Evolutionary conservation across 2,329 filamentous ascomycete genomes (phyloP), one percentile per base, ranked within the genome.

Genomic region (Colletotrichum liaoningense): DNA sequence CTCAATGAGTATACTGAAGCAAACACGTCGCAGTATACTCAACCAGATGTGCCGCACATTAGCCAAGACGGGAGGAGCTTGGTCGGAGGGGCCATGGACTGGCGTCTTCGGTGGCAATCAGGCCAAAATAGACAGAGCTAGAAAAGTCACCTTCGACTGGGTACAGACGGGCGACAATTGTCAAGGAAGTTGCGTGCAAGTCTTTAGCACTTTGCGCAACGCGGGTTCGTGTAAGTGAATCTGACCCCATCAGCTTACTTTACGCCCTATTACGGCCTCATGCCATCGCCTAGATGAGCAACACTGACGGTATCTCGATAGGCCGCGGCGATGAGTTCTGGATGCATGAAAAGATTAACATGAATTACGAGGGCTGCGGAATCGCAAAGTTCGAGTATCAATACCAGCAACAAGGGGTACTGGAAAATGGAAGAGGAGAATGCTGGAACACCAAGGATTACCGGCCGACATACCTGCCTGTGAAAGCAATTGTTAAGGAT

Each of bases 281-380:
- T 9, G 6, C 42, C 42, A 26, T 9, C 42, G 24, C 16, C 24
- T 12, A 16, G 16, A 19, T 19, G 12, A 11, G 14, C 49, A 69
- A 22, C 6, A 49, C 42, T 49, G 42, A 49, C 19, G 19, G 42
- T 49, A 19, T 9, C 19, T 49, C 42, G 19, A n/a, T 49, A 49
- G 69, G 69, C 22, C 52, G 54, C 12, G 69, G 19, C 5, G 30
- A 69, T 8, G 49, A 55, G 26, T 72, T 72, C 38, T 72, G 69
- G 69, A 69, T 72, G 57, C 62, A 57, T 9, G 69, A 72, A 52
- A 63, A 54, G 38, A 67, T 59, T 0, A 24, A 38, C 1, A 19
- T 72, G 28, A 24, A 38, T 2, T 56, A 69, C 49, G 58, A 69
- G 6, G 69, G 65, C 26, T 72, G 69, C 58, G 69, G 69, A 4